phyloP scores from a whole-genome alignment of 805 yeast genomes.

The Pichia gijzeniarum region DNA sequence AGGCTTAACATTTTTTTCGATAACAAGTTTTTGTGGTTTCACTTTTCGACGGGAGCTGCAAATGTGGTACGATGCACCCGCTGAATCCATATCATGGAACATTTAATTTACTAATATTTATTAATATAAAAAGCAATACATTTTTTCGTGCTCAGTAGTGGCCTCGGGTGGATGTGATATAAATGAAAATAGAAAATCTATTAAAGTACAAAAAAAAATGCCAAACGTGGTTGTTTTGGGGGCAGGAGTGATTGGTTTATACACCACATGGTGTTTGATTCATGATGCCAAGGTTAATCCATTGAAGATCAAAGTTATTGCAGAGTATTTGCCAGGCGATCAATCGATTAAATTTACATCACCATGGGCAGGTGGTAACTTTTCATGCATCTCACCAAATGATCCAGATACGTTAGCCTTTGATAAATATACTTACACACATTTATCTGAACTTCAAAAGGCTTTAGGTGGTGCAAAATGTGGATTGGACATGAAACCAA shows the following conservation, averaged over 20 bases:
- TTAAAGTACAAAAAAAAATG: constrained; percentile 1
- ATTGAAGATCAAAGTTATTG: constrained; percentile 47
- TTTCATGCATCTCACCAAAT: constrained; percentile 53
- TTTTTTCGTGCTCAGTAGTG: too few species aligned
- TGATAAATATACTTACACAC: constrained; percentile 52
- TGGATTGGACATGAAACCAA: constrained; percentile 50
- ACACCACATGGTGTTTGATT: constrained; percentile 48
- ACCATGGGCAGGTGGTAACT: constrained; percentile 74
- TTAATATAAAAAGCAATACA: too few species aligned
- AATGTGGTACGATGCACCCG: too few species aligned
- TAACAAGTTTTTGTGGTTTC: too few species aligned
- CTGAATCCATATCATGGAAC: too few species aligned
- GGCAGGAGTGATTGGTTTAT: constrained; percentile 64
- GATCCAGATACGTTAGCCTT: constrained; percentile 43
- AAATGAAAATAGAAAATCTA: too few species aligned
- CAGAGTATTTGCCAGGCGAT: constrained; percentile 72
- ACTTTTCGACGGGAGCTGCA: too few species aligned
- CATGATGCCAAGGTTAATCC: constrained; percentile 35
- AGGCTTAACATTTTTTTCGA: too few species aligned
- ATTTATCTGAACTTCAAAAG: constrained; percentile 37
- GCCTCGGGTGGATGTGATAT: too few species aligned
- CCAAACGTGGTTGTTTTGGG: constrained; percentile 33
- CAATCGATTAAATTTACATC: constrained; percentile 67
- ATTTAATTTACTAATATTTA: too few species aligned
- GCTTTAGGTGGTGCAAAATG: constrained; percentile 43